A percentile compares a stretch with the other conserved stretches of the same genome.
These are phyloP conservation scores for Sugiyamaella pinicola DNA, from an alignment of 1,139 yeast species.

Conservation along the genomic window DNA sequence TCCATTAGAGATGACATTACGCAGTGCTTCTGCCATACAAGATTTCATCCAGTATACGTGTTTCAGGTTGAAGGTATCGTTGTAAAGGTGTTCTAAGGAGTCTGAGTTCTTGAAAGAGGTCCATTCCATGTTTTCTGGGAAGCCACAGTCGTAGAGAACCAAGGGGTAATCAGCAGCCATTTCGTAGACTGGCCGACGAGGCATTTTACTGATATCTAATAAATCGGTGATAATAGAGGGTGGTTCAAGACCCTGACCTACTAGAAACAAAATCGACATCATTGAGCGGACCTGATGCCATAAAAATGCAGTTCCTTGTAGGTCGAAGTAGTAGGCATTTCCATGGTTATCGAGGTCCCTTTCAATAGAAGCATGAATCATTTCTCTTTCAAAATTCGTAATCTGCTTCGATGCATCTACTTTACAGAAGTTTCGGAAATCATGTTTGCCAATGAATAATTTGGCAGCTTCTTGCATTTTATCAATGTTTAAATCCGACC, in stretches of 20 bases:
- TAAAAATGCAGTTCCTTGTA: conserved; percentile 85
- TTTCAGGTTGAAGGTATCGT: conserved; percentile 38
- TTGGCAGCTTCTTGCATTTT: conserved; percentile 72
- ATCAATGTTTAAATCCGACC: conserved; percentile 59
- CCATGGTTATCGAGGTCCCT: conserved; percentile 26
- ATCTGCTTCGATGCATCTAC: conserved; percentile 93
- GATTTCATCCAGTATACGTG: conserved; percentile 42
- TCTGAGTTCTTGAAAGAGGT: conserved; percentile 29
- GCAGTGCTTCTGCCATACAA: conserved; percentile 37
- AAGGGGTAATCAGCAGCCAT: conserved; percentile 95
- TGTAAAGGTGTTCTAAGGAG: conserved; percentile 29
- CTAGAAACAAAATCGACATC: conserved; percentile 77
- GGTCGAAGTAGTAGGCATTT: conserved; percentile 63
- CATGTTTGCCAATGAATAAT: conserved; percentile 72
- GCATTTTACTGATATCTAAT: conserved; percentile 58
- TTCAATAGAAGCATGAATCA: conserved; percentile 42
- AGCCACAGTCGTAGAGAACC: conserved; percentile 85
- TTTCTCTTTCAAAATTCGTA: conserved; percentile 65
- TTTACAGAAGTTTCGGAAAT: conserved; percentile 92
- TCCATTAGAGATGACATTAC: conserved; percentile 4
- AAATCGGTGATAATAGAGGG: conserved; percentile 60
- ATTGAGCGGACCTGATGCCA: conserved; percentile 99
- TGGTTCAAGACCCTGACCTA: conserved; percentile 76
- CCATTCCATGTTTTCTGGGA: conserved; percentile 66
- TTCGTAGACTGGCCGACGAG: conserved; percentile 77